Evolutionary conservation across 768 basidiomycete species (phyloP).

Genomic region (Porpolomopsis calyptriformis): DNA sequence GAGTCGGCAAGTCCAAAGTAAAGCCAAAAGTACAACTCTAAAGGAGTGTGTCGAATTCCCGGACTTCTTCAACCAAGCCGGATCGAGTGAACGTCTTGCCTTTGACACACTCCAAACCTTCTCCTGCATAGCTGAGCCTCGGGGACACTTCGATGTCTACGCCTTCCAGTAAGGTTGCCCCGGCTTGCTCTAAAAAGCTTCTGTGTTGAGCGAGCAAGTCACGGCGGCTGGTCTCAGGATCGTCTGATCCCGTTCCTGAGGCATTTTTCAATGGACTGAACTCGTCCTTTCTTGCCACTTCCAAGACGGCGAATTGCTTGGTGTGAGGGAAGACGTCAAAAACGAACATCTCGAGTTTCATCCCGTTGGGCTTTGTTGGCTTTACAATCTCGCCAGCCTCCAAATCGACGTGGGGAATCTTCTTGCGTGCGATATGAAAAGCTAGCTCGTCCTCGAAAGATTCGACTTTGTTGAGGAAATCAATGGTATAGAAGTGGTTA

Average conservation of each 20-base stretch:
- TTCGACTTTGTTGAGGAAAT: slow-evolving; percentile 69
- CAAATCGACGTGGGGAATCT: slow-evolving; percentile 79
- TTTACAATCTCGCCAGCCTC: slow-evolving; percentile 59
- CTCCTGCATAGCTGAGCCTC: slow-evolving; percentile 81
- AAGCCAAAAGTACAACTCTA: slow-evolving; percentile 26
- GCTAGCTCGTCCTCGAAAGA: slow-evolving; percentile 81
- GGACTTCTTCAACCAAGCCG: slow-evolving; percentile 52
- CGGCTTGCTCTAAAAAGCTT: slow-evolving; percentile 71
- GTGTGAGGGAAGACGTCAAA: slow-evolving; percentile 98
- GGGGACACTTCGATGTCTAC: slow-evolving; percentile 90
- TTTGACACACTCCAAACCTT: slow-evolving; percentile 70
- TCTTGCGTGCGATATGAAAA: slow-evolving; percentile 97
- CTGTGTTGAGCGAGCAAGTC: slow-evolving; percentile 84
- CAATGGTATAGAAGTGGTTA: slow-evolving; percentile 94
- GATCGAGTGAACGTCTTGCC: slow-evolving; percentile 72
- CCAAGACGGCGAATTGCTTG: slow-evolving; percentile 70
- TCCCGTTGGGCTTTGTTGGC: slow-evolving; percentile 87
- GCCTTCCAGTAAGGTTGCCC: slow-evolving; percentile 59
- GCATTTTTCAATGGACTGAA: slow-evolving; percentile 98
- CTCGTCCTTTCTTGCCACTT: slow-evolving; percentile 80
- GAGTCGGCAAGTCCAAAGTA: too few relatives aligned
- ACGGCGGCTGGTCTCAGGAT: slow-evolving; percentile 80
- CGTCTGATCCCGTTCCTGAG: slow-evolving; percentile 82
- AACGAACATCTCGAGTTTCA: slow-evolving; percentile 98
- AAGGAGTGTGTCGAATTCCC: slow-evolving; percentile 62